These are phyloP conservation scores for Loxodes magnus DNA, from an alignment of 73 alveolate genomes.

Conservation along the genomic window DNA sequence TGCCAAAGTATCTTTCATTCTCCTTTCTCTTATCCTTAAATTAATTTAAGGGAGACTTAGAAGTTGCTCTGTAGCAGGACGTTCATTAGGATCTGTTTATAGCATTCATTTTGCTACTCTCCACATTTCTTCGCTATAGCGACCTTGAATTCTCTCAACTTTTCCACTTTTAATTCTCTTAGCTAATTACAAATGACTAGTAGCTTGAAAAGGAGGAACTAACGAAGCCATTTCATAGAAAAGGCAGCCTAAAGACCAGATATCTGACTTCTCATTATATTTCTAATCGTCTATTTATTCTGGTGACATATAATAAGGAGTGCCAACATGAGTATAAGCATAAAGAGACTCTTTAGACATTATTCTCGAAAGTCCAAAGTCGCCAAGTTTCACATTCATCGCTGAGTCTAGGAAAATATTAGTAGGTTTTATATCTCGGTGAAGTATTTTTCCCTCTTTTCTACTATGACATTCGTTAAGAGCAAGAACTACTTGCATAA, in stretches of 20 bases:
- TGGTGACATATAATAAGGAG: slow-evolving; percentile 96
- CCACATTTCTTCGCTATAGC: slow-evolving; percentile 75
- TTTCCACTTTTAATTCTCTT: slow-evolving; percentile 72
- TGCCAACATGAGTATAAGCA: slow-evolving; percentile 94
- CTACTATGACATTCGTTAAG: slow-evolving; percentile 75
- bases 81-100: slow-evolving; percentile 43
- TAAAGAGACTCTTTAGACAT: slow-evolving; percentile 63
- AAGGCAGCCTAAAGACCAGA: slow-evolving; percentile 92
- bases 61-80: slow-evolving; percentile 73
- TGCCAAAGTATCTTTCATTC: slow-evolving; percentile 52
- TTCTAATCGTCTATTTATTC: slow-evolving; percentile 84
- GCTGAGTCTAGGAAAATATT: slow-evolving; percentile 72
- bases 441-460: slow-evolving; percentile 63
- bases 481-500: slow-evolving; percentile 71
- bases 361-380: slow-evolving; percentile 86
- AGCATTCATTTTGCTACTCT: slow-evolving; percentile 73
- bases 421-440: slow-evolving; percentile 86
- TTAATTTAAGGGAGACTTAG: slow-evolving; percentile 56
- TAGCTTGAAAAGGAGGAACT: slow-evolving; percentile 86
- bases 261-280: slow-evolving; percentile 92
- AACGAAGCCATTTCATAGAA: slow-evolving; percentile 78
- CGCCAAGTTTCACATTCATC: slow-evolving; percentile 81
- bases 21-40: slow-evolving; percentile 56
- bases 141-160: slow-evolving; percentile 51
- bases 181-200: slow-evolving; percentile 70